Evolutionary conservation across 2,329 filamentous ascomycete species (phyloP), one percentile per base, ranked within the genome.

Genomic region (Colletotrichum liriopes): DNA sequence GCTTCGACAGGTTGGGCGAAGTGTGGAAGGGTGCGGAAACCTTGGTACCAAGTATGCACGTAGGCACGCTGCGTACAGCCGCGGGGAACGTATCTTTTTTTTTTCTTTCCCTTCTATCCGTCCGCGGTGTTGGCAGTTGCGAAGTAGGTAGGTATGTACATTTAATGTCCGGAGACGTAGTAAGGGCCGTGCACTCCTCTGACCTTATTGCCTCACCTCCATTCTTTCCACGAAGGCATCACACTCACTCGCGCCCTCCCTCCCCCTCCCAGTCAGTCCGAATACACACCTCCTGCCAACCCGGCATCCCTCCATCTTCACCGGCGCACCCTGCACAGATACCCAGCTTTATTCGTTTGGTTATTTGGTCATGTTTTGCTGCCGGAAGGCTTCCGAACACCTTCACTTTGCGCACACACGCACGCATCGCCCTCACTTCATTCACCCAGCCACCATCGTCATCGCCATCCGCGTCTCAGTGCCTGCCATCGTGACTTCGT

Each of bases 31-130:
- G 37, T 43, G 20, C 23, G 14, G 37, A 18, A 29, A 26, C 49
- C 49, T 45, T n/a, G 39, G 61, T 67, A 56, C 58, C 58, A 51
- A 29, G 45, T 29, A 71, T 62, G 56, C 63, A 67, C 26, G 47
- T 37, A 60, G 68, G 51, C 67, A 52, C 52, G 37, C 32, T 32
- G 47, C 23, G 39, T 59, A 59, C 39, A 41, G 56, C 56, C 37
- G 35, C 23, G 26, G 12, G 47, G 47, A 51, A 51, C 47, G 47
- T 51, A n/a, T 16, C 47, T 51, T 51, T 29, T 54, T 37, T 5
- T 39, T 39, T 11, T 29, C 35, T 37, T 5, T 39, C 23, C 12
- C 37, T 37, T 11, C 18, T 55, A 55, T n/a, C n/a, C 47, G 47
- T 14, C n/a, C 52, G 9, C 9, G 18, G 52, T 14, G 9, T 12